phyloP scores from a whole-genome alignment of 1,284 basidiomycete species.

The Malassezia japonica region DNA sequence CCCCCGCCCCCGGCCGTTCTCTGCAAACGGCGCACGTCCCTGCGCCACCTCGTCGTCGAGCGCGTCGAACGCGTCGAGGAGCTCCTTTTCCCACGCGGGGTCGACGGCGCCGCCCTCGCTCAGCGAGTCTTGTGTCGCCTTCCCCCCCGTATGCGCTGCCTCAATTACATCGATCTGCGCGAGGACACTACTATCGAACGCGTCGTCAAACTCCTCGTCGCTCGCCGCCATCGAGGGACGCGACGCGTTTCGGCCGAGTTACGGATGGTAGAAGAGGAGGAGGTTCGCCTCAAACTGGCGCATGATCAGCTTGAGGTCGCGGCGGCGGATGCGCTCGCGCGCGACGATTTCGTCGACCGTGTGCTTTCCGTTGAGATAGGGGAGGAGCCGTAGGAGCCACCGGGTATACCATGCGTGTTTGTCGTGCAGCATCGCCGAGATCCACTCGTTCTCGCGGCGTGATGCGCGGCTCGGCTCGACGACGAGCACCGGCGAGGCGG shows the following conservation, averaged over 20 bases:
- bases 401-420: constrained; percentile 53
- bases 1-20: no score
- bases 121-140: neutral
- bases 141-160: neutral
- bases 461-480: constrained; percentile 71
- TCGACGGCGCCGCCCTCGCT: constrained; percentile 1
- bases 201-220: constrained; percentile 23
- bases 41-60: constrained; percentile 22
- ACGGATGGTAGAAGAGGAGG: constrained; percentile 39
- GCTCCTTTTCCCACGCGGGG: constrained; percentile 1
- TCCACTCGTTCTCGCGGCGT: constrained; percentile 64
- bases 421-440: constrained; percentile 69
- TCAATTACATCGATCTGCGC: constrained; percentile 1
- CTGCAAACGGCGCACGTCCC: neutral
- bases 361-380: constrained; percentile 45
- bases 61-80: constrained; percentile 18
- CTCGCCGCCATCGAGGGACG: constrained; percentile 7
- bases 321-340: constrained; percentile 27
- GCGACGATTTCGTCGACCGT: constrained; percentile 42
- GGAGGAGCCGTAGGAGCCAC: constrained; percentile 23
- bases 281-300: constrained; percentile 26
- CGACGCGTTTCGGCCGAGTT: constrained; percentile 12
- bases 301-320: constrained; percentile 24
- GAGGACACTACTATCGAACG: constrained; percentile 1
- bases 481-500: constrained; percentile 57